Evolutionary conservation across 2,329 filamentous ascomycete genomes (phyloP).

Genomic region (Botrytis squamosa): DNA sequence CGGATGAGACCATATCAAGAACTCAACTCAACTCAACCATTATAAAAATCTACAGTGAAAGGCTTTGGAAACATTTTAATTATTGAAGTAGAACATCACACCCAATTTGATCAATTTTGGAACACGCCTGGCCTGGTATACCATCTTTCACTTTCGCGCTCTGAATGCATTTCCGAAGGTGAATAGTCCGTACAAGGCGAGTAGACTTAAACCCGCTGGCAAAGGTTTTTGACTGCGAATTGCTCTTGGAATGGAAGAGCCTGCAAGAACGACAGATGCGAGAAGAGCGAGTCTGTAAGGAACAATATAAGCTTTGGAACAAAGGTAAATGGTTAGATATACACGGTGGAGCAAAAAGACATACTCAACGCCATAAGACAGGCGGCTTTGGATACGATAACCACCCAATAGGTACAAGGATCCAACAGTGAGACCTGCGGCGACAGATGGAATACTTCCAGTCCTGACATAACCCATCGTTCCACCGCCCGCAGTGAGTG

Average conservation of each 20-base stretch:
- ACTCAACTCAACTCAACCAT: slow-evolving; percentile 14
- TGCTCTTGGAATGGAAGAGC: slow-evolving; percentile 81
- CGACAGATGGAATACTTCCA: slow-evolving; percentile 81
- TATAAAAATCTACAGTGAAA: neutral
- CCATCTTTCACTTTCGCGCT: slow-evolving; percentile 38
- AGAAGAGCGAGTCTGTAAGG: slow-evolving; percentile 64
- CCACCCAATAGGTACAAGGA: slow-evolving; percentile 73
- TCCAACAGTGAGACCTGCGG: slow-evolving; percentile 81
- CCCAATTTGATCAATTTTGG: slow-evolving; percentile 35
- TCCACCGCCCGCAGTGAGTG: slow-evolving; percentile 82
- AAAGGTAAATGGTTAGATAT: neutral
- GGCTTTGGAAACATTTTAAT: neutral
- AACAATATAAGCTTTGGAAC: slow-evolving; percentile 2
- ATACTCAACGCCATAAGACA: slow-evolving; percentile 76
- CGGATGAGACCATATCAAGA: neutral
- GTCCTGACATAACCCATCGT: slow-evolving; percentile 83
- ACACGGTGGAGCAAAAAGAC: neutral
- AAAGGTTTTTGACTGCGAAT: slow-evolving; percentile 82
- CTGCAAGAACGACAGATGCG: slow-evolving; percentile 80
- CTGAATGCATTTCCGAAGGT: slow-evolving; percentile 73
- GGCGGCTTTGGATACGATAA: slow-evolving; percentile 71
- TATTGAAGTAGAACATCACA: neutral
- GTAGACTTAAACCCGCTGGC: slow-evolving; percentile 72
- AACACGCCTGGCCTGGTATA: slow-evolving; percentile 19
- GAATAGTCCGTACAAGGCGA: slow-evolving; percentile 76